Percentiles rank a stretch among this genome's conserved stretches.
These are phyloP conservation scores for Eutypa lata DNA, from an alignment of 2,329 filamentous ascomycete species.

Conservation along the genomic window DNA sequence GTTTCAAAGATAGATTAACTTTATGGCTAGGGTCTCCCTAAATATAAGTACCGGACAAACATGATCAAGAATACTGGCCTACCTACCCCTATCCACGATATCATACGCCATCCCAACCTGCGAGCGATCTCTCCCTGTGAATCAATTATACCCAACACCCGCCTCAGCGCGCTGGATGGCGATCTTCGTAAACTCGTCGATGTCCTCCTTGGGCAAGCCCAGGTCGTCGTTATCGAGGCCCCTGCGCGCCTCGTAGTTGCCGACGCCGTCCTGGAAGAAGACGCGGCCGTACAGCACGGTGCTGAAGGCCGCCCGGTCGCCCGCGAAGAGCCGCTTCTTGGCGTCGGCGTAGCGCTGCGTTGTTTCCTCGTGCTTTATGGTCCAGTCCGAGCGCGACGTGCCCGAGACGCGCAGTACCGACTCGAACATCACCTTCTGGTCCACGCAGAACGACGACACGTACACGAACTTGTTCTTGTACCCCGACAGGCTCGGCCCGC, in stretches of 20 bases:
- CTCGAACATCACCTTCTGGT: slow-evolving; percentile 63
- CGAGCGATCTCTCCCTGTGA: too few species aligned
- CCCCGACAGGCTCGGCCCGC: slow-evolving; percentile 35
- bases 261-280: slow-evolving; percentile 45
- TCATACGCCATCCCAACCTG: too few species aligned
- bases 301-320: slow-evolving; percentile 41
- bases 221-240: slow-evolving; percentile 49
- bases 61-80: too few species aligned
- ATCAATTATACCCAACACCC: slow-evolving; percentile 13
- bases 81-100: too few species aligned
- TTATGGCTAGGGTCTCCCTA: too few species aligned
- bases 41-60: too few species aligned
- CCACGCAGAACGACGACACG: slow-evolving; percentile 54
- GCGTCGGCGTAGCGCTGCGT: slow-evolving; percentile 48
- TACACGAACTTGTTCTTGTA: slow-evolving; percentile 49
- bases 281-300: slow-evolving; percentile 52
- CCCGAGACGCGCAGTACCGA: slow-evolving; percentile 57
- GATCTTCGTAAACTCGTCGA: slow-evolving; percentile 53
- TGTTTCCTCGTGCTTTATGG: slow-evolving; percentile 44
- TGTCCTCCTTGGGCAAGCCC: slow-evolving; percentile 54
- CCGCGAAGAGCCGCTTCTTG: slow-evolving; percentile 38
- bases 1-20: too few species aligned
- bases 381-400: slow-evolving; percentile 59
- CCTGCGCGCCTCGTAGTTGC: slow-evolving; percentile 39
- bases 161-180: slow-evolving; percentile 36